A percentile compares a stretch with the other conserved stretches of the same genome.
phyloP scores from a whole-genome alignment of 164 flowering plant genomes.

The Vitis rotundifolia region DNA sequence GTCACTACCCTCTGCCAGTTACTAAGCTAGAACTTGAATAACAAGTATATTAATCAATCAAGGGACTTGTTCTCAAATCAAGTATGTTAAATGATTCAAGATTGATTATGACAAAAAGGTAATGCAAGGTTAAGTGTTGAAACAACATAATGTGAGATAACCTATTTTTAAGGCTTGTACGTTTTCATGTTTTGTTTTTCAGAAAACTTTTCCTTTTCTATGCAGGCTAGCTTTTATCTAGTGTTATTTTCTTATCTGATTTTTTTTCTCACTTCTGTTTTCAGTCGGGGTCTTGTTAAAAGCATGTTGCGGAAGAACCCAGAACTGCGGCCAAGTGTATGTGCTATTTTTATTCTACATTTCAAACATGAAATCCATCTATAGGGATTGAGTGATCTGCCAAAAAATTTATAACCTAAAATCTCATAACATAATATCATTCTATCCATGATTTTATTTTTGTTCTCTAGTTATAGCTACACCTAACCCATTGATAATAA shows the following conservation, averaged over 20 bases:
- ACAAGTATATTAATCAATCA: not conserved
- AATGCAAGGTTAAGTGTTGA: not conserved
- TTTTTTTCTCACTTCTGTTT: constrained; percentile 19
- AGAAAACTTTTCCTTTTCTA: not conserved
- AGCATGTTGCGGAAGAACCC: constrained; percentile 98
- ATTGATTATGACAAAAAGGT: not conserved
- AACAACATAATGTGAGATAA: not conserved
- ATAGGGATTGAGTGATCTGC: not conserved
- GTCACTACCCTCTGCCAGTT: not conserved
- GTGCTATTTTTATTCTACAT: constrained; percentile 16
- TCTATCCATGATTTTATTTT: not conserved
- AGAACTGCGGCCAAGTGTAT: constrained; percentile 93
- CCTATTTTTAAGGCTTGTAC: not conserved
- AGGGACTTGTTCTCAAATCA: not conserved
- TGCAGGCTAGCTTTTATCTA: not conserved
- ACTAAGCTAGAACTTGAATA: too few relatives aligned
- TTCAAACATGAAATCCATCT: not conserved
- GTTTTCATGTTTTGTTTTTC: not conserved
- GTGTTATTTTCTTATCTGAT: not conserved
- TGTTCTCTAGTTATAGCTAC: not conserved
- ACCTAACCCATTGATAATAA: not conserved
- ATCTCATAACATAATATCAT: too few relatives aligned
- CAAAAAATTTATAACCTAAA: too few relatives aligned
- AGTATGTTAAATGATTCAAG: not conserved
- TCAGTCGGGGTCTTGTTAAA: constrained; percentile 89